A percentile compares a stretch with the other conserved stretches of the same genome.
These are phyloP conservation scores for Escovopsis sp. DNA, from an alignment of 2,329 filamentous ascomycete genomes.

Conservation along the genomic window DNA sequence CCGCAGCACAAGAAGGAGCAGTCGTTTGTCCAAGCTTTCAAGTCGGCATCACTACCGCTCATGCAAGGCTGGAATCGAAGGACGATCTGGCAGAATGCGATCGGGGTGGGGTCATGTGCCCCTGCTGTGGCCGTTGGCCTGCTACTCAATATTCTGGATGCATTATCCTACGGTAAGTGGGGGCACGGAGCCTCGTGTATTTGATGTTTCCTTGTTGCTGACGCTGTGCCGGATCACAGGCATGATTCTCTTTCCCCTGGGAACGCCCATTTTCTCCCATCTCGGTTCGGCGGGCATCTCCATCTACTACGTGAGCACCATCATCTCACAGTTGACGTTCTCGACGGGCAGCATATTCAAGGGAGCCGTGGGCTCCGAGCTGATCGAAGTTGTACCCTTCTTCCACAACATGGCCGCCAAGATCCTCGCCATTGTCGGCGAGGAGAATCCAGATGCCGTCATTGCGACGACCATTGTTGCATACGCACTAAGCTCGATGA, in stretches of 20 bases:
- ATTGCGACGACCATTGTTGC: constrained; percentile 89
- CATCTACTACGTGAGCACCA: constrained; percentile 97
- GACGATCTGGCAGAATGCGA: constrained; percentile 45
- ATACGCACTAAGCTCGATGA: constrained; percentile 76
- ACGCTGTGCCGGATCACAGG: constrained; percentile 27
- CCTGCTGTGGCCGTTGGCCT: constrained; percentile 82
- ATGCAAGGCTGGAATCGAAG: constrained; percentile 54
- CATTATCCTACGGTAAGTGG: constrained; percentile 67
- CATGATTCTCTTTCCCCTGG: constrained; percentile 90
- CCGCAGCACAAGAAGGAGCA: constrained; percentile 19
- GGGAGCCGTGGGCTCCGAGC: constrained; percentile 84
- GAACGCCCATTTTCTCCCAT: constrained; percentile 68
- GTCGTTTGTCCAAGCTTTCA: constrained; percentile 16
- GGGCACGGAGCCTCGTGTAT: background rate
- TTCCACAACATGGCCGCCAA: constrained; percentile 96
- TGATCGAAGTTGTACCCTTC: constrained; percentile 98
- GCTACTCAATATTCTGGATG: constrained; percentile 85
- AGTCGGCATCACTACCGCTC: constrained; percentile 35
- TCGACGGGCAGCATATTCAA: constrained; percentile 78
- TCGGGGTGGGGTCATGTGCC: constrained; percentile 53
- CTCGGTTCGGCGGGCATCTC: constrained; percentile 90
- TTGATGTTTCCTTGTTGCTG: background rate
- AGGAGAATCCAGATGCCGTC: constrained; percentile 68
- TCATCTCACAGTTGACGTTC: constrained; percentile 82
- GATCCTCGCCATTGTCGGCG: constrained; percentile 65